Evolutionary conservation across 2,329 filamentous ascomycete species (phyloP), one percentile per base, ranked within the genome.

Genomic region (Raffaelea ambrosiae): DNA sequence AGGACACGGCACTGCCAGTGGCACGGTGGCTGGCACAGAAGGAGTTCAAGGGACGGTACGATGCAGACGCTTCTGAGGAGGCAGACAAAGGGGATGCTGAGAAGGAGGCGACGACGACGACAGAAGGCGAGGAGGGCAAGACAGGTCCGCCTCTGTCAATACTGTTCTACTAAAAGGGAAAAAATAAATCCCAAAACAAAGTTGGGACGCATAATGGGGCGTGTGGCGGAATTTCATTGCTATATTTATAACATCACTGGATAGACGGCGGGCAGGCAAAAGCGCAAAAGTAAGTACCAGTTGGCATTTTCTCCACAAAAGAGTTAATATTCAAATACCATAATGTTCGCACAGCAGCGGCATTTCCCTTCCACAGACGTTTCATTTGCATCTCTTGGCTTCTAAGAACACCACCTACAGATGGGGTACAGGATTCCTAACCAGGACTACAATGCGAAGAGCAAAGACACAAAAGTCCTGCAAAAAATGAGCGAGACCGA

Each of bases 1-100:
- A 86, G 64, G 93, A 98, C 52, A 88, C 88, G 0, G 84, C 90
- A 69, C 74, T 89, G 59, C 87, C 88, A 7, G 74, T 97, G 43
- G 77, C 88, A 41, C 77, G 80, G 52, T 80, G 95, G 61, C 69
- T 98, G 44, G 77, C 83, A 31, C 74, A 81, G 48, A 69, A 78
- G 16, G 82, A 87, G 58, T 76, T 58, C 56, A 84, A 81, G 63
- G 79, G 81, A 44, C 74, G 81, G 53, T 94, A 88, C 59, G 52
- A 44, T 38, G 44, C 40, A 4, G 46, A 40, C 21, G 46, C 46
- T 10, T 44, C 46, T 8, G 46, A 46, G 39, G 57, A 53, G 20
- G 43, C 53, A 19, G 50, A 53, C 10, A 50, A 55, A 9, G 53
- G 53, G n/a, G n/a, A n/a, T n/a, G n/a, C n/a, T n/a, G n/a, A n/a